These are phyloP conservation scores for Penicillium corylophilum DNA, from an alignment of 2,329 filamentous ascomycete genomes.

Conservation along the genomic window DNA sequence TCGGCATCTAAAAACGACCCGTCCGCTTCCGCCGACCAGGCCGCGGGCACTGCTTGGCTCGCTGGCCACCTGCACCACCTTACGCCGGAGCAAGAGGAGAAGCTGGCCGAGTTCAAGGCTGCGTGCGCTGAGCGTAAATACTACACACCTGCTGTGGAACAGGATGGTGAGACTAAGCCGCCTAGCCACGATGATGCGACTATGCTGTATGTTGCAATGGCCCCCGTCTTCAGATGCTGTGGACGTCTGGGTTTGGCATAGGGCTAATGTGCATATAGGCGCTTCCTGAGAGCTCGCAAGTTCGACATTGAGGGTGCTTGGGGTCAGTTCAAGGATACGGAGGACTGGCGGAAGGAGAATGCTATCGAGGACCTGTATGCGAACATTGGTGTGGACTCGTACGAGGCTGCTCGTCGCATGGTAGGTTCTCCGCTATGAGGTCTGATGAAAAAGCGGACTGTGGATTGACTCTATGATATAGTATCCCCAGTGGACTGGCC, in stretches of 20 bases:
- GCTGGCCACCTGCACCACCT: conserved; percentile 78
- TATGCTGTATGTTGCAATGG: conserved; percentile 42
- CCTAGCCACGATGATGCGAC: conserved; percentile 50
- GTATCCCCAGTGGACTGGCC: conserved; percentile 95
- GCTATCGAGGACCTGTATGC: conserved; percentile 76
- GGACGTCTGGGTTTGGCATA: neutral
- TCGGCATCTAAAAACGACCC: conserved; percentile 37
- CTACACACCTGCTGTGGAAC: conserved; percentile 38
- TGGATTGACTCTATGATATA: conserved; percentile 36
- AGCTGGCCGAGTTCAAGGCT: conserved; percentile 70
- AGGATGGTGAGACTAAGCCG: conserved; percentile 30
- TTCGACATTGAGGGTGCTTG: conserved; percentile 77
- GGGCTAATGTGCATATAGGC: conserved; percentile 51
- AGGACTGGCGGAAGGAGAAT: conserved; percentile 81
- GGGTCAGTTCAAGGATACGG: conserved; percentile 81
- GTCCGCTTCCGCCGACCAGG: conserved; percentile 36
- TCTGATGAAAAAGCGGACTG: neutral
- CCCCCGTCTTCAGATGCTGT: neutral
- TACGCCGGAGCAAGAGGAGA: conserved; percentile 64
- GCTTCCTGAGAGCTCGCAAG: conserved; percentile 80
- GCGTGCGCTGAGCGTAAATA: conserved; percentile 63
- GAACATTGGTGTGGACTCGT: conserved; percentile 81
- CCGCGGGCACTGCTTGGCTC: conserved; percentile 38
- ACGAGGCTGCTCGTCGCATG: conserved; percentile 71
- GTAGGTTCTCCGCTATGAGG: conserved; percentile 48